Evolutionary conservation across 1,284 basidiomycete genomes (phyloP), one percentile per base, ranked within the genome.

Genomic region (Cutaneotrichosporon sp.): DNA sequence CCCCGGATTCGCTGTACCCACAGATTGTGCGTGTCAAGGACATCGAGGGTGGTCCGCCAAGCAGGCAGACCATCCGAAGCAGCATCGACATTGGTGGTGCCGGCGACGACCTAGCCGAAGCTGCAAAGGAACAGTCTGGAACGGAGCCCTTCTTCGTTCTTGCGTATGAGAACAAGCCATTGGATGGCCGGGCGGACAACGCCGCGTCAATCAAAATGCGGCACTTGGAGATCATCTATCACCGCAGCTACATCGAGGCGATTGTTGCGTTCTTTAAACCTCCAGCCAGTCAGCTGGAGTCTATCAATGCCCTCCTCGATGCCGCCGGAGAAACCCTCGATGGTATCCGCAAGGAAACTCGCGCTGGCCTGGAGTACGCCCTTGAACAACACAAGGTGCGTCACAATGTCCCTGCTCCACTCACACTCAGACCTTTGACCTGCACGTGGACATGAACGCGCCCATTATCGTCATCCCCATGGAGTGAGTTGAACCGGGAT

Each of bases 381-480:
- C 76, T 99, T 34, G 74, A 75, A 36, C 68, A 72, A 51, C 74
- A 75, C 64, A 74, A 75, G 40, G 40, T 8, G 23, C 4, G 40
- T 23, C 26, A 7, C 26, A 10, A 10, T 14, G 22, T 12, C 4
- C 18, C 8, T 8, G 8, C 40, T 13, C 21, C 12, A 15, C 40
- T 41, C 14, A 41, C 40, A 13, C 7, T 30, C 22, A 41, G 59
- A 99, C 94, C 0, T 80, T 99, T 44, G 94, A 99, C 70, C 80
- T 99, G 30, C 88, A 90, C 62, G 84, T 99, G 76, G 94, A 98
- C 68, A 83, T 99, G 80, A 90, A 97, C 68, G 92, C 96, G 3
- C 96, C 96, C 4, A 86, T 99, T 68, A 97, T 99, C 70, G 91
- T 99, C 62, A 82, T 98, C 40, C 96, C 96, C 2, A 94, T 98